phyloP scores from a whole-genome alignment of 2,329 filamentous ascomycete species.

The Ascochyta lentis region DNA sequence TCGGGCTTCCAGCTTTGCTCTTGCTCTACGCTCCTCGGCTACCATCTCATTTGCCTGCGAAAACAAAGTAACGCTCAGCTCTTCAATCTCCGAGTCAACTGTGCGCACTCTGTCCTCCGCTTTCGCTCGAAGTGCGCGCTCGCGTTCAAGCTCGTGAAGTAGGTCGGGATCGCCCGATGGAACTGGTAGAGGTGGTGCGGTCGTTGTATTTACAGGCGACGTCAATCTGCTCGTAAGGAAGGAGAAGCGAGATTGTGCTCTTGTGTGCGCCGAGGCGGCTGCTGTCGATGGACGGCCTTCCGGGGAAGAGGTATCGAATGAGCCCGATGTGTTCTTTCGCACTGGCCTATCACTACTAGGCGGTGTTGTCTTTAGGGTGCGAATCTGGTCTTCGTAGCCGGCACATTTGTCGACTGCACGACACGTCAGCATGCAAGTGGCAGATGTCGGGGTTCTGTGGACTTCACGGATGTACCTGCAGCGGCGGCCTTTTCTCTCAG shows the following conservation, averaged over 20 bases:
- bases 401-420: slow-evolving; percentile 63
- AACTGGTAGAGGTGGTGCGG: slow-evolving; percentile 22
- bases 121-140: slow-evolving; percentile 69
- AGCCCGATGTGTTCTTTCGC: slow-evolving; percentile 31
- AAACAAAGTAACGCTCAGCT: slow-evolving; percentile 76
- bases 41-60: slow-evolving; percentile 91
- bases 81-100: slow-evolving; percentile 77
- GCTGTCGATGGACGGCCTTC: slow-evolving; percentile 42
- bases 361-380: slow-evolving; percentile 53
- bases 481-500: slow-evolving; percentile 75
- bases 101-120: slow-evolving; percentile 73
- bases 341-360: slow-evolving; percentile 17
- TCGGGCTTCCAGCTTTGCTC: slow-evolving; percentile 74
- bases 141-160: slow-evolving; percentile 68
- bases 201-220: slow-evolving; percentile 38
- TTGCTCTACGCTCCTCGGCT: slow-evolving; percentile 72
- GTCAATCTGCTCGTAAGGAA: slow-evolving; percentile 51
- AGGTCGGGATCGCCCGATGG: slow-evolving; percentile 53
- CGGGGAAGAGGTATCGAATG: slow-evolving; percentile 27
- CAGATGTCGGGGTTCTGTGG: neutral
- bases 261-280: slow-evolving; percentile 33
- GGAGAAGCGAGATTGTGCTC: slow-evolving; percentile 50
- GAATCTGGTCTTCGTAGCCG: slow-evolving; percentile 81
- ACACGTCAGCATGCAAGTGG: slow-evolving; percentile 10
- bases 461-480: slow-evolving; percentile 54